Conservation (phyloP, 768 basidiomycete species). For the Leccinellum rugosiceps region DNA sequence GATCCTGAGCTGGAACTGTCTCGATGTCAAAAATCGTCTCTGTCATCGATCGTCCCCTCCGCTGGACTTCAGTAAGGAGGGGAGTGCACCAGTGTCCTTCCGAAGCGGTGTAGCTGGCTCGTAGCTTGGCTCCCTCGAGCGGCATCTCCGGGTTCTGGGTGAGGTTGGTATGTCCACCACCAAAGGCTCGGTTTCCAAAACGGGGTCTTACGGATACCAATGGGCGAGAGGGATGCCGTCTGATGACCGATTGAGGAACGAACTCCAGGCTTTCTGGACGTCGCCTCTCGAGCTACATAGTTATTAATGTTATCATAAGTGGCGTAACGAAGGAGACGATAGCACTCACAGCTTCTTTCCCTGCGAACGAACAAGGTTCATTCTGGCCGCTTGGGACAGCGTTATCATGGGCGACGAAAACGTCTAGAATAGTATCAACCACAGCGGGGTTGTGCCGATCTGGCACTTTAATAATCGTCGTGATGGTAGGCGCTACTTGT, state of each 20-base stretch:
- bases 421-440: background rate
- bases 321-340: background rate
- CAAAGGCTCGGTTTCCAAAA: background rate
- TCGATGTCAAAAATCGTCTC: background rate
- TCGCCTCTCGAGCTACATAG: conserved; percentile 1
- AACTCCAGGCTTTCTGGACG: conserved; percentile 24
- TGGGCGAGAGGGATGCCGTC: conserved; percentile 17
- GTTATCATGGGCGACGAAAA: background rate
- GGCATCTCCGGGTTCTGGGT: background rate
- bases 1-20: background rate
- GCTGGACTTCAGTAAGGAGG: background rate
- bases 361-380: background rate
- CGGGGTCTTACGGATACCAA: background rate
- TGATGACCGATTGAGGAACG: conserved; percentile 26
- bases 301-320: background rate
- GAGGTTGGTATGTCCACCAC: background rate
- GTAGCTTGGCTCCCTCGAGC: conserved; percentile 2
- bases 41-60: background rate
- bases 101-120: background rate
- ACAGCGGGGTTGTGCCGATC: background rate
- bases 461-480: background rate
- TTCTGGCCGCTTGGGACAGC: background rate
- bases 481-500: background rate
- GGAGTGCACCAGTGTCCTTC: conserved; percentile 2
- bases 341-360: conserved; percentile 11